Evolutionary conservation across 768 basidiomycete species (phyloP).

Genomic region (Rhodotorula kratochvilovae): DNA sequence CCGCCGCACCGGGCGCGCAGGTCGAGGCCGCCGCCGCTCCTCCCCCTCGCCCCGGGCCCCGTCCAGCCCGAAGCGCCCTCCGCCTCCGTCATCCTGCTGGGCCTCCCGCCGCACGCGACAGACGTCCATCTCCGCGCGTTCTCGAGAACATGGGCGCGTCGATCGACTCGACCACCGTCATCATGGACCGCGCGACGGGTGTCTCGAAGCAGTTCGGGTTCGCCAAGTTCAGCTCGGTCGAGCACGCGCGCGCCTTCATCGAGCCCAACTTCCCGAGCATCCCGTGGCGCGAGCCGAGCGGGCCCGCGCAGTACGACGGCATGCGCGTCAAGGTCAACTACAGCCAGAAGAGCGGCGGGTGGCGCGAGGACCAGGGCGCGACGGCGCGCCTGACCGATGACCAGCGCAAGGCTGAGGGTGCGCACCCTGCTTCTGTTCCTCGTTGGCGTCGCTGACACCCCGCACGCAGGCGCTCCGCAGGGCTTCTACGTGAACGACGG

Average conservation of each 20-base stretch:
- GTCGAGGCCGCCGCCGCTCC: not conserved
- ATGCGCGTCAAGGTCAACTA: slow-evolving; percentile 93
- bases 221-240: slow-evolving; percentile 79
- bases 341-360: slow-evolving; percentile 47
- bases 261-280: slow-evolving; percentile 85
- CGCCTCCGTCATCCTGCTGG: slow-evolving; percentile 42
- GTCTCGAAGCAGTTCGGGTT: slow-evolving; percentile 94
- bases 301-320: slow-evolving; percentile 65
- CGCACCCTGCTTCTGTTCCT: not conserved
- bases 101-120: slow-evolving; percentile 35
- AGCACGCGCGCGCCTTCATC: slow-evolving; percentile 85
- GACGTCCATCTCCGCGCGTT: slow-evolving; percentile 44
- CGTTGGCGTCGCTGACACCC: not conserved
- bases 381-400: slow-evolving; percentile 51
- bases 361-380: slow-evolving; percentile 58
- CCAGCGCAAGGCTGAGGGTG: slow-evolving; percentile 16
- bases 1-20: not conserved
- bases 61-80: slow-evolving; percentile 35
- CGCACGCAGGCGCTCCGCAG: slow-evolving; percentile 52
- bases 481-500: slow-evolving; percentile 71
- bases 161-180: slow-evolving; percentile 63
- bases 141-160: slow-evolving; percentile 45
- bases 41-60: not conserved
- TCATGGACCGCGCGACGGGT: slow-evolving; percentile 93
- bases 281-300: slow-evolving; percentile 83